Conservation (phyloP, 345 rosid species). For the Citrus mangshanensis region DNA sequence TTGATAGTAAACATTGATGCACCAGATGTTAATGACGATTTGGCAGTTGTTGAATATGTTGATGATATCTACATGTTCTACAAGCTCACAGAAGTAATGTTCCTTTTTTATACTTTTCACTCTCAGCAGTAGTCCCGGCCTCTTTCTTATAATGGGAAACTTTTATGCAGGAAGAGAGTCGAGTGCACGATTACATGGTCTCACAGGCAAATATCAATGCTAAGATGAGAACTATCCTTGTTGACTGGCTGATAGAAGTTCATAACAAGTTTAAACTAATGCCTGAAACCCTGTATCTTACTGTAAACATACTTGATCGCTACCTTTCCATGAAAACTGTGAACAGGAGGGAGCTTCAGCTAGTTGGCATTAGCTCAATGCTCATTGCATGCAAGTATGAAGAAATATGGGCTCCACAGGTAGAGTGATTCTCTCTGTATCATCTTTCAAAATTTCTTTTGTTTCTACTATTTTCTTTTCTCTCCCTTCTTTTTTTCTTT, state of each 20-base stretch:
- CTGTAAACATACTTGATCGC: slow-evolving; percentile 73
- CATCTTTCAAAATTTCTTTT: neutral
- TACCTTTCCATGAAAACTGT: slow-evolving; percentile 65
- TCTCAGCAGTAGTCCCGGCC: neutral
- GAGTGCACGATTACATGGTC: slow-evolving; percentile 17
- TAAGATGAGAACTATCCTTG: neutral
- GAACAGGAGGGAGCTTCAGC: slow-evolving; percentile 64
- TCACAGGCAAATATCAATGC: slow-evolving; percentile 5
- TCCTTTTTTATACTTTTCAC: neutral
- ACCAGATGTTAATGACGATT: neutral
- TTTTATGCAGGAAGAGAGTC: slow-evolving; percentile 5
- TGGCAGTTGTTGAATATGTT: slow-evolving; percentile 17
- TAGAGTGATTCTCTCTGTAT: neutral
- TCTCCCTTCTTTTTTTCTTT: too few relatives aligned
- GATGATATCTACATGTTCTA: slow-evolving; percentile 13
- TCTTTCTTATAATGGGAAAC: neutral
- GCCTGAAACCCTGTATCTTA: slow-evolving; percentile 82
- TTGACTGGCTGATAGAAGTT: slow-evolving; percentile 36
- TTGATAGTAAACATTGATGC: slow-evolving; percentile 13
- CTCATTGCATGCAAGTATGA: slow-evolving; percentile 92
- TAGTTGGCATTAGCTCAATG: slow-evolving; percentile 79
- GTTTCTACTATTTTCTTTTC: neutral
- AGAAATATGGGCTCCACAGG: slow-evolving; percentile 96
- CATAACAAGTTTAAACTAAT: slow-evolving; percentile 71
- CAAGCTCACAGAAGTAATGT: slow-evolving; percentile 12